phyloP scores from a whole-genome alignment of 768 basidiomycete genomes.

The Suillus brevipes region DNA sequence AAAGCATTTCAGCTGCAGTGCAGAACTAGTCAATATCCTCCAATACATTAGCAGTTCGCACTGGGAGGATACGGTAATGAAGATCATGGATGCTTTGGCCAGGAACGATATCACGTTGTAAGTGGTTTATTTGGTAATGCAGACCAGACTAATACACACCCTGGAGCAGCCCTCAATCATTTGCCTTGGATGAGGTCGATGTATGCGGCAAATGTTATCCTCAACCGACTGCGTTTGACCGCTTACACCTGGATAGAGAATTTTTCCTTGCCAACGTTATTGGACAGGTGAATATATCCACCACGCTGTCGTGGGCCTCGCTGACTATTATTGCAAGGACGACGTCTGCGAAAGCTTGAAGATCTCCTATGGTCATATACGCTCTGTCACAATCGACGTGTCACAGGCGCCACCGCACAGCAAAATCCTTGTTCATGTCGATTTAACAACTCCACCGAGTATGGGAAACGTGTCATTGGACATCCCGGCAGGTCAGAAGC shows the following conservation, averaged over 20 bases:
- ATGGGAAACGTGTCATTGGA: conserved; percentile 34
- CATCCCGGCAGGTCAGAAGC: conserved; percentile 17
- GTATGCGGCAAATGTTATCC: conserved; percentile 36
- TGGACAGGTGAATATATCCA: not conserved
- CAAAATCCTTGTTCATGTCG: conserved; percentile 29
- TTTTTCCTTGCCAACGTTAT: conserved; percentile 53
- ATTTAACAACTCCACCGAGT: conserved; percentile 39
- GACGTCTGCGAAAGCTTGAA: conserved; percentile 54
- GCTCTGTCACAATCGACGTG: conserved; percentile 26
- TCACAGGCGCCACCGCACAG: conserved; percentile 21
- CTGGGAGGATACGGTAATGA: conserved; percentile 54
- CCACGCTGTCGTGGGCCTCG: conserved; percentile 9
- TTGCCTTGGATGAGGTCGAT: conserved; percentile 42
- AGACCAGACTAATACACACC: conserved; percentile 7
- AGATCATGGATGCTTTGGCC: conserved; percentile 51
- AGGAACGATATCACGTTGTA: conserved; percentile 48
- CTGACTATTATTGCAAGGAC: conserved; percentile 32
- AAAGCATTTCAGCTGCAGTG: conserved; percentile 36
- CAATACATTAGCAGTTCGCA: conserved; percentile 42
- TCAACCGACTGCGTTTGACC: conserved; percentile 40
- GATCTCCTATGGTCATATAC: conserved; percentile 40
- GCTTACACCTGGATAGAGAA: conserved; percentile 52
- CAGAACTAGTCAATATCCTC: conserved; percentile 41
- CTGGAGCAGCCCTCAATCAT: conserved; percentile 57
- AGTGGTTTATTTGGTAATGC: conserved; percentile 23